Percentiles rank a stretch among this genome's conserved stretches.
Conservation (phyloP, 192 early-diverging fungal genomes). For the Obelidium mucronatum region DNA sequence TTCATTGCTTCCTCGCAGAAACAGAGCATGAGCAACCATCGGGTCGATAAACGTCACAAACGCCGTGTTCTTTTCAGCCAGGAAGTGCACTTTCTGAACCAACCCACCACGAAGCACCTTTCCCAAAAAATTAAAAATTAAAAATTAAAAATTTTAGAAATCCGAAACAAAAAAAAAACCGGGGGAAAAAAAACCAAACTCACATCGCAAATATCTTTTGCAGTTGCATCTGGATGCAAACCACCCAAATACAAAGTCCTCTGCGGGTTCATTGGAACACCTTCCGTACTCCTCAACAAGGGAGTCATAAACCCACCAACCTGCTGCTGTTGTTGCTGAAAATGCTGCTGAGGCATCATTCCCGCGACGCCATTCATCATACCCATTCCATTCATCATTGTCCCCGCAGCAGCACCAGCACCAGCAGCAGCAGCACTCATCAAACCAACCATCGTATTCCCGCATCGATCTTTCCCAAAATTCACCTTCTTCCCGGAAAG, state of each 20-base stretch:
- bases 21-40: slow-evolving; percentile 67
- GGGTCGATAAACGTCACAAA: slow-evolving; percentile 89
- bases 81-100: slow-evolving; percentile 77
- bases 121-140: neutral
- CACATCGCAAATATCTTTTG: slow-evolving; percentile 85
- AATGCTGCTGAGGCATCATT: neutral
- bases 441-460: slow-evolving; percentile 38
- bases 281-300: neutral
- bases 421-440: neutral
- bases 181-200: slow-evolving; percentile 17
- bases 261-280: slow-evolving; percentile 14
- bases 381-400: slow-evolving; percentile 23
- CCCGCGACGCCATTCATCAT: neutral
- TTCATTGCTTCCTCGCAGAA: slow-evolving; percentile 60
- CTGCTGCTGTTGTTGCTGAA: neutral
- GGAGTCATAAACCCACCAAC: neutral
- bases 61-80: slow-evolving; percentile 79
- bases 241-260: slow-evolving; percentile 86
- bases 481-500: slow-evolving; percentile 70
- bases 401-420: neutral
- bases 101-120: slow-evolving; percentile 85
- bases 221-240: slow-evolving; percentile 77
- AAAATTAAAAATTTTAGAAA: slow-evolving; percentile 20
- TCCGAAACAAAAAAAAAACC: neutral
- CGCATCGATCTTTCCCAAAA: slow-evolving; percentile 89